Base-by-base conservation (phyloP, 2,329 filamentous ascomycete genomes). In the Chrysoporthe austroafricana region DNA sequence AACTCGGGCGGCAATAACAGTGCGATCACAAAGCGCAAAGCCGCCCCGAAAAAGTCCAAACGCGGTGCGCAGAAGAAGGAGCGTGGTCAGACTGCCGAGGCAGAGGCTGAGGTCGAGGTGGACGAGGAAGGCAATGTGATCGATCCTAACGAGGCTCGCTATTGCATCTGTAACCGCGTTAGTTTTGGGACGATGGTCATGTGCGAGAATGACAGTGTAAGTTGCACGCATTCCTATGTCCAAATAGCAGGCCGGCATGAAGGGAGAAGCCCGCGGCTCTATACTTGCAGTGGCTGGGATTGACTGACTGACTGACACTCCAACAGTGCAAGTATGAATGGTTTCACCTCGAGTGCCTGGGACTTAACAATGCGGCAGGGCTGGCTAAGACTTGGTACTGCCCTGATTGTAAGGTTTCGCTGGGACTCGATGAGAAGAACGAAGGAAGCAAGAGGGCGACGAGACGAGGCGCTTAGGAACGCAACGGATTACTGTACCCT, bases 381-480 rank as follows among this genome's bases (percentile, higher is more conserved):
- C 84, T 91, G 21, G 91, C 90, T 43, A 90, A 90, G 2, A 94
- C 93, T 78, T 96, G 92, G 92, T 96, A 93, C 74, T 96, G 92
- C 77, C 91, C 91, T 1, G 88, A 93, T 62, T 96, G 92, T 75
- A 83, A 89, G 52, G 85, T 86, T 70, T 79, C 84, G 42, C 78
- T 90, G 43, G 87, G 88, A 60, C 87, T 90, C 72, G 88, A 88
- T 6, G 86, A 88, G 78, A 87, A 83, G 77, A 88, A 88, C 2
- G 86, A 90, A 73, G 85, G 89, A 13, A 89, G 78, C 69, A 86
- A 86, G n/a, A 78, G 87, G 68, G 43, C 52, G 14, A 52, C 58
- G 62, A 70, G 85, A 85, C 6, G 78, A 26, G 63, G 63, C 43
- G 63, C 54, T 88, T 13, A 85, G 79, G 78, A 83, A 42, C 58